Percentiles rank a stretch among this genome's conserved stretches.
Conservation (phyloP, 768 basidiomycete genomes). For the Psilocybe cyanescens region DNA sequence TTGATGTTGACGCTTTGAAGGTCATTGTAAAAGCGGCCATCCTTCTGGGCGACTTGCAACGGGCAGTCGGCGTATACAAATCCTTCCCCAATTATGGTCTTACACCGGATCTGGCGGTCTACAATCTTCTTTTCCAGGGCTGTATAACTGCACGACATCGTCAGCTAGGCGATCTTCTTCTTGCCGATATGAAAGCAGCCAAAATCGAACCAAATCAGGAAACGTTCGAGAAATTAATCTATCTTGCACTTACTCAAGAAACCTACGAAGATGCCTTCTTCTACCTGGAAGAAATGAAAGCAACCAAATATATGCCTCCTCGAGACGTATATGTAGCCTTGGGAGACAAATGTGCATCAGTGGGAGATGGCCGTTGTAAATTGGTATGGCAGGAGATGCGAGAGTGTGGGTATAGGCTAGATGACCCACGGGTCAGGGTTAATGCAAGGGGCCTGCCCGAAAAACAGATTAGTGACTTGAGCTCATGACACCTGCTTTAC, state of each 20-base stretch:
- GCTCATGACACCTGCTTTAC: not conserved
- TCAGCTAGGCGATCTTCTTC: slow-evolving; percentile 67
- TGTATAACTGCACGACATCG: slow-evolving; percentile 64
- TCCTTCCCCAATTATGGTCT: slow-evolving; percentile 57
- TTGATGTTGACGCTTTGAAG: slow-evolving; percentile 69
- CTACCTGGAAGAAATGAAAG: slow-evolving; percentile 89
- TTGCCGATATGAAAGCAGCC: slow-evolving; percentile 66
- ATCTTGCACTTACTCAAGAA: slow-evolving; percentile 69
- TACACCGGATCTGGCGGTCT: slow-evolving; percentile 64
- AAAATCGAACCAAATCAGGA: slow-evolving; percentile 56
- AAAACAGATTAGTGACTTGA: not conserved
- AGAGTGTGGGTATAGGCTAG: slow-evolving; percentile 54
- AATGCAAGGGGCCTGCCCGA: not conserved
- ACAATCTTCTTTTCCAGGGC: slow-evolving; percentile 68
- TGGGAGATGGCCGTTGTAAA: slow-evolving; percentile 63
- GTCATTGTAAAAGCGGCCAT: slow-evolving; percentile 68
- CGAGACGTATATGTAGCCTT: slow-evolving; percentile 60
- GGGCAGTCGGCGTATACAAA: slow-evolving; percentile 79
- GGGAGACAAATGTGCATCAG: slow-evolving; percentile 56
- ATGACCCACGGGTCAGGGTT: slow-evolving; percentile 7
- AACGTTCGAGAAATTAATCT: slow-evolving; percentile 72
- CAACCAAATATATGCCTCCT: slow-evolving; percentile 56
- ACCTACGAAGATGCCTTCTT: slow-evolving; percentile 87
- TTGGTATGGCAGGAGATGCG: slow-evolving; percentile 75
- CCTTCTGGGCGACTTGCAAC: slow-evolving; percentile 66